Conservation (phyloP, 2,329 filamentous ascomycete species). For the Talaromyces marneffei region DNA sequence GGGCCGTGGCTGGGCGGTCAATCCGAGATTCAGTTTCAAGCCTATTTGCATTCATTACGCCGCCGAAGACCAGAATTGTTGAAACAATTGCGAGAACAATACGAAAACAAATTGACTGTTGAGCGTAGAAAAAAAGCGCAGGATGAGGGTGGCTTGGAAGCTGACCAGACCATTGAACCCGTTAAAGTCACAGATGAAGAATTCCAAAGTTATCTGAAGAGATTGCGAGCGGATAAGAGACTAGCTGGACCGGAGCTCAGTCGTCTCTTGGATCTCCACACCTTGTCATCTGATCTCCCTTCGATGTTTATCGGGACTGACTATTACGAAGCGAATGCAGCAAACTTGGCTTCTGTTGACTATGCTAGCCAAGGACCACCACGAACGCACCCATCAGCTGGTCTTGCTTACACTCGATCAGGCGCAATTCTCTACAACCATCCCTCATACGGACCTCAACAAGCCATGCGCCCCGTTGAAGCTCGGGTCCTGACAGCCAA, state of each 20-base stretch:
- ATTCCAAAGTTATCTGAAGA: constrained; percentile 42
- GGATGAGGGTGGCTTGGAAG: constrained; percentile 34
- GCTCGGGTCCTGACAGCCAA: constrained; percentile 53
- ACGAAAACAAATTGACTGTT: constrained; percentile 28
- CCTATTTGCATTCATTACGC: constrained; percentile 45
- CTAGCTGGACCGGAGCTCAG: constrained; percentile 49
- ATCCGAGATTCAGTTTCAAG: constrained; percentile 50
- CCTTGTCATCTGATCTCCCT: constrained; percentile 33
- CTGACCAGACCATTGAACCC: constrained; percentile 24
- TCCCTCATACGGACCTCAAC: constrained; percentile 56
- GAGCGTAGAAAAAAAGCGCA: constrained; percentile 35
- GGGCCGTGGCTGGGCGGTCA: constrained; percentile 56
- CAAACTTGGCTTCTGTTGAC: constrained; percentile 33
- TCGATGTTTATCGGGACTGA: constrained; percentile 28
- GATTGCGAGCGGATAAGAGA: constrained; percentile 36
- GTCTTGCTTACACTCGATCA: constrained; percentile 56
- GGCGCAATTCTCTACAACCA: constrained; percentile 54
- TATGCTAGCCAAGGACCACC: constrained; percentile 48
- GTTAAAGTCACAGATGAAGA: constrained; percentile 40
- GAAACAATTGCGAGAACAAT: constrained; percentile 31
- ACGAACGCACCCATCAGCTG: constrained; percentile 60
- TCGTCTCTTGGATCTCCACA: constrained; percentile 53
- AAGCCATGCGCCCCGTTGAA: constrained; percentile 46
- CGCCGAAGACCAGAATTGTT: constrained; percentile 36
- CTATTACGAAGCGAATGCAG: constrained; percentile 33